Conservation (phyloP, 306 rosid genomes). For the Mucuna pruriens region DNA sequence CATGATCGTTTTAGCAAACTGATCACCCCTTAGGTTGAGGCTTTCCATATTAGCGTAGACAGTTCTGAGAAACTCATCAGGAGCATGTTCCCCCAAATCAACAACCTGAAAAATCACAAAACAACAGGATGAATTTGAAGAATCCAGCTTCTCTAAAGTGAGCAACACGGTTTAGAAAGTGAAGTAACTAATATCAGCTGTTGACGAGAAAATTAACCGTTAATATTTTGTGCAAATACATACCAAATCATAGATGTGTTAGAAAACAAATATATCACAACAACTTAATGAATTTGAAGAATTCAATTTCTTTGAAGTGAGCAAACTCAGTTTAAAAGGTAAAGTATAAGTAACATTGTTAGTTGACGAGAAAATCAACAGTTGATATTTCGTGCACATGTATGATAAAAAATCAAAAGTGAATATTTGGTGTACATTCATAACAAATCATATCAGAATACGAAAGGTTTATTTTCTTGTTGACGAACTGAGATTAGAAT, state of each 20-base stretch:
- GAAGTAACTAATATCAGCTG: neutral
- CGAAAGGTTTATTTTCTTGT: neutral
- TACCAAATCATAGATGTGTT: too few relatives aligned
- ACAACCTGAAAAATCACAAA: conserved; percentile 69
- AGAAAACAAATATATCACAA: too few relatives aligned
- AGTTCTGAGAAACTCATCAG: conserved; percentile 65
- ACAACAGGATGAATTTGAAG: neutral
- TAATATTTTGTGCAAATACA: too few relatives aligned
- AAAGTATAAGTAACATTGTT: too few relatives aligned
- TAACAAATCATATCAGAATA: neutral
- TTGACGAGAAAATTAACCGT: too few relatives aligned
- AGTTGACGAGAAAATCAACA: too few relatives aligned
- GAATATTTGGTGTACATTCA: neutral
- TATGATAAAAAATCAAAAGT: neutral
- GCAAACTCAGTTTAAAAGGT: too few relatives aligned
- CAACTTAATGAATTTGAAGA: too few relatives aligned
- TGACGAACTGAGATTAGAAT: too few relatives aligned
- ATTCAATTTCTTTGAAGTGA: too few relatives aligned
- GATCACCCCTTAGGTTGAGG: conserved; percentile 62
- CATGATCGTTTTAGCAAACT: conserved; percentile 52
- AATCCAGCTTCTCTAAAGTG: neutral
- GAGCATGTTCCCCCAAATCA: conserved; percentile 85
- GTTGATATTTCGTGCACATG: too few relatives aligned
- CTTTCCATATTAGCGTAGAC: conserved; percentile 66
- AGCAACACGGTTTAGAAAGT: neutral